These are phyloP conservation scores for Colletotrichum nymphaeae DNA, from an alignment of 2,329 filamentous ascomycete species.

Conservation along the genomic window DNA sequence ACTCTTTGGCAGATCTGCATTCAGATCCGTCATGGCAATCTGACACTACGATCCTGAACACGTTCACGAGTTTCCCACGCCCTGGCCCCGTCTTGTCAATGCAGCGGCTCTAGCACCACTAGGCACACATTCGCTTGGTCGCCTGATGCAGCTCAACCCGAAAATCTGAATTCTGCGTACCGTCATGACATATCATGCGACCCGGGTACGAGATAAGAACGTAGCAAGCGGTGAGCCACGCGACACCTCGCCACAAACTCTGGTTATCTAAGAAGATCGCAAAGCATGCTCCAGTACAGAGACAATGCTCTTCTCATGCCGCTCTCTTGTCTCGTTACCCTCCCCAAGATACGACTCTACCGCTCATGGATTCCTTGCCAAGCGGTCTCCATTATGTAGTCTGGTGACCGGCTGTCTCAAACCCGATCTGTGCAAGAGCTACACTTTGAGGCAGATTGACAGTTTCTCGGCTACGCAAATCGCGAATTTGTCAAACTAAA, in stretches of 20 bases:
- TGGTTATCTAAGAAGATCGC: neutral
- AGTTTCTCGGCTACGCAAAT: neutral
- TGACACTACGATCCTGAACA: neutral
- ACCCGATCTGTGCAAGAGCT: neutral
- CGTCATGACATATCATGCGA: constrained; percentile 18
- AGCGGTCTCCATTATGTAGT: neutral
- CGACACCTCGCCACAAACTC: constrained; percentile 8
- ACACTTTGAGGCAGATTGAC: neutral
- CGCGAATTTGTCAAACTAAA: neutral
- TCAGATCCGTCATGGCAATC: neutral
- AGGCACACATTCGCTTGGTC: neutral
- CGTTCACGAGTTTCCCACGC: neutral
- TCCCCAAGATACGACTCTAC: neutral
- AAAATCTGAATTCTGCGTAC: constrained; percentile 5
- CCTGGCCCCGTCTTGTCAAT: neutral
- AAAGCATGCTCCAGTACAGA: neutral
- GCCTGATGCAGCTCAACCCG: constrained; percentile 28
- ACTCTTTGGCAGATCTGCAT: neutral
- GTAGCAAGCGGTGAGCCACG: constrained; percentile 28
- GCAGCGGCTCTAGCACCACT: neutral
- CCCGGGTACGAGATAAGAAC: constrained; percentile 22
- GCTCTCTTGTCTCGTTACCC: neutral
- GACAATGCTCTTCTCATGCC: neutral
- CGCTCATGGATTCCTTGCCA: neutral
- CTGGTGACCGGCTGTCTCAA: neutral